phyloP scores from a whole-genome alignment of 108 stramenopile species.

The Discostella pseudostelligera region DNA sequence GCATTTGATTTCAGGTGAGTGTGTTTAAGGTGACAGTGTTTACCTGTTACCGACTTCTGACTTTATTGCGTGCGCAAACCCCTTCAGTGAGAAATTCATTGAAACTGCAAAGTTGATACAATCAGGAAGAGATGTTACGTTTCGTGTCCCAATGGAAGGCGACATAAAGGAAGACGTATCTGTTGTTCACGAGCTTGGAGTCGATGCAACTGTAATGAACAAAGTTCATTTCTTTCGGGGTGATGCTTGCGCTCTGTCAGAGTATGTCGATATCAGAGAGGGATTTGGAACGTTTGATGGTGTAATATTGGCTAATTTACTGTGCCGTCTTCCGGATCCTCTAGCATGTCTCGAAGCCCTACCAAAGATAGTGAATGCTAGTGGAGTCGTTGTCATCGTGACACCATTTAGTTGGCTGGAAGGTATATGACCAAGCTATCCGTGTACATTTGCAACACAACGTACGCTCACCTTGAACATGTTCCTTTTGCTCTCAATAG shows the following conservation, averaged over 20 bases:
- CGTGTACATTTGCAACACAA: neutral
- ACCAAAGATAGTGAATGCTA: constrained; percentile 60
- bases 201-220: constrained; percentile 30
- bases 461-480: neutral
- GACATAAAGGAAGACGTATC: constrained; percentile 58
- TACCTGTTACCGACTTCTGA: no score
- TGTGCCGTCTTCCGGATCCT: constrained; percentile 83
- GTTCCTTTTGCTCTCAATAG: constrained; percentile 14
- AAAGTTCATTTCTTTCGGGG: constrained; percentile 78
- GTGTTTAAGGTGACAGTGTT: neutral
- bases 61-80: neutral
- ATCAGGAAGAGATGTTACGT: constrained; percentile 44
- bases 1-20: constrained; percentile 76
- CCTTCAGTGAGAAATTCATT: constrained; percentile 59
- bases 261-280: constrained; percentile 26
- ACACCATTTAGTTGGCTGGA: constrained; percentile 89
- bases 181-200: constrained; percentile 53
- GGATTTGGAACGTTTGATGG: constrained; percentile 75
- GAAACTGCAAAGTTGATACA: constrained; percentile 73
- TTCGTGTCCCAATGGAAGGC: constrained; percentile 83
- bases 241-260: constrained; percentile 71
- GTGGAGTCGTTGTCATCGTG: constrained; percentile 85
- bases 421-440: neutral
- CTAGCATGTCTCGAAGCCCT: constrained; percentile 70
- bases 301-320: constrained; percentile 81